phyloP scores from a whole-genome alignment of 2,329 filamentous ascomycete genomes.

The Microdochium trichocladiopsis region DNA sequence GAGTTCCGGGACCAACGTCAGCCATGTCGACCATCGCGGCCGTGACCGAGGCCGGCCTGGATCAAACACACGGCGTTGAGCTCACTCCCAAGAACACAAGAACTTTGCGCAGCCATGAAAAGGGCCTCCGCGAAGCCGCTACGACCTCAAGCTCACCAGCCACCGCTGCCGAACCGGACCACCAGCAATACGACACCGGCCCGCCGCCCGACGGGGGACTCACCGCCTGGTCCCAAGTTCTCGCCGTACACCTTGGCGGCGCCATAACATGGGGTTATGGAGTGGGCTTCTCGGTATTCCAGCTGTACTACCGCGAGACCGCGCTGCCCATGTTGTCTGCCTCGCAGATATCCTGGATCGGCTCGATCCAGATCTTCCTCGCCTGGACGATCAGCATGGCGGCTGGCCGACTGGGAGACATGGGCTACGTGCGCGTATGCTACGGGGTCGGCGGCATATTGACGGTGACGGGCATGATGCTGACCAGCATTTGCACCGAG shows the following conservation, averaged over 20 bases:
- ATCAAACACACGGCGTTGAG: too few species aligned
- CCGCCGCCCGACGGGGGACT: constrained; percentile 9
- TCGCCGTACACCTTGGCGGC: constrained; percentile 9
- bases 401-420: constrained; percentile 24
- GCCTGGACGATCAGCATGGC: constrained; percentile 17
- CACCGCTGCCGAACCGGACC: too few species aligned
- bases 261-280: constrained; percentile 11
- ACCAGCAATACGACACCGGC: background rate
- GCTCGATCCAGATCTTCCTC: background rate
- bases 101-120: too few species aligned
- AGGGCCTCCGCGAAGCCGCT: too few species aligned
- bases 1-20: too few species aligned
- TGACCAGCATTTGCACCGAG: constrained; percentile 24
- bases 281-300: constrained; percentile 11
- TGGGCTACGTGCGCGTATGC: constrained; percentile 19
- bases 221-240: constrained; percentile 10
- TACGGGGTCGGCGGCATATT: constrained; percentile 13
- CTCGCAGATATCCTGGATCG: background rate
- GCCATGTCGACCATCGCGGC: too few species aligned
- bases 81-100: too few species aligned
- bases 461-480: constrained; percentile 24
- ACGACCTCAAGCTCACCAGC: too few species aligned
- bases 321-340: background rate
- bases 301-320: constrained; percentile 9
- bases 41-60: too few species aligned